Percentiles rank a stretch among this genome's conserved stretches.
These are phyloP conservation scores for Arthroderma sp. DNA, from an alignment of 2,329 filamentous ascomycete species.

Conservation along the genomic window DNA sequence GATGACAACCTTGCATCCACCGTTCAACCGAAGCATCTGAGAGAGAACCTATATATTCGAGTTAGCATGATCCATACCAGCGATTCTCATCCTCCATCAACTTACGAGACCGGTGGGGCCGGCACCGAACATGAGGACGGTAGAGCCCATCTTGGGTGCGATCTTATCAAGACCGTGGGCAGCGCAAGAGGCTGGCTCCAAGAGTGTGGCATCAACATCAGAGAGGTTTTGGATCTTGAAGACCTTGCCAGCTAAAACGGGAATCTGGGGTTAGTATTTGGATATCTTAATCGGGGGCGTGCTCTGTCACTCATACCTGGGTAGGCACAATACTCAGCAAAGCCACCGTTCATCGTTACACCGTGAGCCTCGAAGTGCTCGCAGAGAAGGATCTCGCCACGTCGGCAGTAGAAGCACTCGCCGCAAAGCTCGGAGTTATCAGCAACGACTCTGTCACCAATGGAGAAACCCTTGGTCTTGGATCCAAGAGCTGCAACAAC, in stretches of 20 bases:
- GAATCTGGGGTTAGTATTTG: slow-evolving; percentile 6
- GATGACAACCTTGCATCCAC: slow-evolving; percentile 56
- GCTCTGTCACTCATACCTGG: slow-evolving; percentile 20
- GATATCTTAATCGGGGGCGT: not conserved
- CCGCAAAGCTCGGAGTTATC: slow-evolving; percentile 48
- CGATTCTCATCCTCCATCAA: not conserved
- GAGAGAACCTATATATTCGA: slow-evolving; percentile 33
- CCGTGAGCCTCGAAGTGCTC: slow-evolving; percentile 55
- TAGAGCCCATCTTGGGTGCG: slow-evolving; percentile 48
- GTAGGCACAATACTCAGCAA: slow-evolving; percentile 54
- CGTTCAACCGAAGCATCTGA: slow-evolving; percentile 51
- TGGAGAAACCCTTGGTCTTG: slow-evolving; percentile 45
- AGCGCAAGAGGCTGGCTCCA: slow-evolving; percentile 57
- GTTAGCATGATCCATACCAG: not conserved
- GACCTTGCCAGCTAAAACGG: slow-evolving; percentile 37
- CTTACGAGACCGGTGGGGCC: slow-evolving; percentile 50
- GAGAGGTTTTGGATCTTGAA: slow-evolving; percentile 53
- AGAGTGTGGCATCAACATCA: slow-evolving; percentile 52
- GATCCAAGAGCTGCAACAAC: slow-evolving; percentile 46
- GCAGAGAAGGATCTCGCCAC: slow-evolving; percentile 54
- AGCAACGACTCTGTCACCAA: slow-evolving; percentile 51
- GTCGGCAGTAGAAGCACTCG: slow-evolving; percentile 60
- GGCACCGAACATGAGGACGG: slow-evolving; percentile 52
- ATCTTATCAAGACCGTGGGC: slow-evolving; percentile 57
- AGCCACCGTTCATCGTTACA: slow-evolving; percentile 50